Conservation (phyloP, 305 asterid genomes). For the Fraxinus paxiana region DNA sequence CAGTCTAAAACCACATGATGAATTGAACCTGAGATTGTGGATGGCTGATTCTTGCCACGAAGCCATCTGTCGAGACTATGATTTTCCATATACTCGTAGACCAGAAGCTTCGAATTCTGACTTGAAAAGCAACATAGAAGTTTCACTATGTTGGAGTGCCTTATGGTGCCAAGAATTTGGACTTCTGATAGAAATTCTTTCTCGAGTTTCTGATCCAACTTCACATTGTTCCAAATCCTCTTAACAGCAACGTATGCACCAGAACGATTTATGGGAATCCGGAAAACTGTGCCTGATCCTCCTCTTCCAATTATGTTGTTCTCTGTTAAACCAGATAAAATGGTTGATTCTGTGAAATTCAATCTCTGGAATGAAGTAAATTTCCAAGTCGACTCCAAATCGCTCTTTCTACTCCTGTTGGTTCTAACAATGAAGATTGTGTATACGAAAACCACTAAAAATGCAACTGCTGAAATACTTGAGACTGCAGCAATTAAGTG, state of each 20-base stretch:
- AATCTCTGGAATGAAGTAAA: slow-evolving; percentile 75
- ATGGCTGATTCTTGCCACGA: slow-evolving; percentile 37
- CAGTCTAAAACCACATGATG: slow-evolving; percentile 57
- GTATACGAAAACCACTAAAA: slow-evolving; percentile 39
- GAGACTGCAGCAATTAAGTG: slow-evolving; percentile 57
- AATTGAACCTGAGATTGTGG: slow-evolving; percentile 31
- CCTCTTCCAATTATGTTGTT: slow-evolving; percentile 67
- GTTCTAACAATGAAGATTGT: slow-evolving; percentile 38
- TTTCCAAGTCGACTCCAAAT: slow-evolving; percentile 55
- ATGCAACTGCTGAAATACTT: slow-evolving; percentile 43
- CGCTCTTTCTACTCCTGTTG: slow-evolving; percentile 37
- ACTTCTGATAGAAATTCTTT: slow-evolving; percentile 73
- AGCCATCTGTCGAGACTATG: slow-evolving; percentile 78
- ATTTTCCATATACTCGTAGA: slow-evolving; percentile 77
- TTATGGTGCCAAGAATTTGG: slow-evolving; percentile 57
- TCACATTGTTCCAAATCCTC: slow-evolving; percentile 51
- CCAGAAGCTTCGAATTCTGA: slow-evolving; percentile 57
- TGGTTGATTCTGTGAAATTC: slow-evolving; percentile 59
- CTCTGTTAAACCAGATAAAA: slow-evolving; percentile 52
- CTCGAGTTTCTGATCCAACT: slow-evolving; percentile 53
- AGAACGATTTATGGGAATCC: slow-evolving; percentile 43
- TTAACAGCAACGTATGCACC: slow-evolving; percentile 70
- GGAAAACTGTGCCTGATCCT: slow-evolving; percentile 78
- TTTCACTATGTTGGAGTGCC: slow-evolving; percentile 78
- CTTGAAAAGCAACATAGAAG: slow-evolving; percentile 71